Evolutionary conservation across 768 basidiomycete species (phyloP).

Genomic region (Russula griseocarnosa): DNA sequence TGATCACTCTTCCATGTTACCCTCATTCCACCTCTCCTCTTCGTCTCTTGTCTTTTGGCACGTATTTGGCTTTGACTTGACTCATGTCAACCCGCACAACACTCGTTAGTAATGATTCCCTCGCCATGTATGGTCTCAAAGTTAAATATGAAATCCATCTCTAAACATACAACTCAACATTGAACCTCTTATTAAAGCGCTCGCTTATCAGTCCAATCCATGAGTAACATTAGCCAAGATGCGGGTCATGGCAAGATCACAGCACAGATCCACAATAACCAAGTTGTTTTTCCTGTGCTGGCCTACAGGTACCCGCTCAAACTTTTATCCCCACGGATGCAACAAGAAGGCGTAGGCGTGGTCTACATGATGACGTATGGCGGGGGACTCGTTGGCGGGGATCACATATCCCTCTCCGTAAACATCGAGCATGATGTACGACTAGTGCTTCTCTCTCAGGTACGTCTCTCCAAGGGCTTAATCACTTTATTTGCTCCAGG

Average conservation of each 20-base stretch:
- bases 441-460: conserved; percentile 83
- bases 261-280: conserved; percentile 49
- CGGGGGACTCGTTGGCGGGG: conserved; percentile 87
- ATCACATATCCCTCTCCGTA: conserved; percentile 61
- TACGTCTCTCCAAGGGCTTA: conserved; percentile 31
- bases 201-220: conserved; percentile 5
- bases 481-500: background rate
- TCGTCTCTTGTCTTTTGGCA: conserved; percentile 10
- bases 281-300: conserved; percentile 65
- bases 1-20: background rate
- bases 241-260: conserved; percentile 56
- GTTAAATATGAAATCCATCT: conserved; percentile 18
- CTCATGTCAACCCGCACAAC: conserved; percentile 9
- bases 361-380: conserved; percentile 86
- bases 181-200: background rate
- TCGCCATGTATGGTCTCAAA: conserved; percentile 16
- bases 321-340: conserved; percentile 67
- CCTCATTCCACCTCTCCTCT: background rate
- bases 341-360: conserved; percentile 50
- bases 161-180: background rate
- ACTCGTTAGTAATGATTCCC: conserved; percentile 23
- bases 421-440: conserved; percentile 52
- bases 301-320: conserved; percentile 85
- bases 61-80: conserved; percentile 15
- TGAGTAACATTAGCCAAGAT: conserved; percentile 12